phyloP scores from a whole-genome alignment of 306 rosid genomes.

The Fragaria iinumae region DNA sequence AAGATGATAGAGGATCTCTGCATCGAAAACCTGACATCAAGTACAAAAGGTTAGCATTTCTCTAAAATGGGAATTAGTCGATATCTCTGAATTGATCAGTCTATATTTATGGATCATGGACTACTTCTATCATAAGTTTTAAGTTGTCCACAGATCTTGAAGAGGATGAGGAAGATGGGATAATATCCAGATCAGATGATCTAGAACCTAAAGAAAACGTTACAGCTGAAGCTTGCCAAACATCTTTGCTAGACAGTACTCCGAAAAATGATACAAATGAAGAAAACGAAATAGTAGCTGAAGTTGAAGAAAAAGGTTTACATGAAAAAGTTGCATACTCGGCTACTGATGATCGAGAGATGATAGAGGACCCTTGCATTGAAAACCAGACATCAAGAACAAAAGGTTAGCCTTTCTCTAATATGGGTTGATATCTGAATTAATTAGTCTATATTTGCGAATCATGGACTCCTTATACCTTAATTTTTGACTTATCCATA shows the following conservation, averaged over 20 bases:
- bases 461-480: background rate
- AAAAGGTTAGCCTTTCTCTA: conserved; percentile 21
- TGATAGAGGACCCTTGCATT: conserved; percentile 9
- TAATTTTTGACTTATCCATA: conserved; percentile 16
- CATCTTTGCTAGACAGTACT: conserved; percentile 20
- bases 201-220: conserved; percentile 29
- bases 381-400: conserved; percentile 14
- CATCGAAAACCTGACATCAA: conserved; percentile 13
- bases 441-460: background rate
- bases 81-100: background rate
- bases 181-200: background rate
- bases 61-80: background rate
- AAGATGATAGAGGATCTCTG: conserved; percentile 13
- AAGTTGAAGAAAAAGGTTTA: conserved; percentile 28
- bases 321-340: conserved; percentile 20
- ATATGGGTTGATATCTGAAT: background rate
- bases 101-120: background rate
- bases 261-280: conserved; percentile 28
- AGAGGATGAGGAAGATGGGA: background rate
- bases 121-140: background rate
- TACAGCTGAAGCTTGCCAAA: conserved; percentile 35
- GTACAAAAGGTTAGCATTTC: conserved; percentile 22
- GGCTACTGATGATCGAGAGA: conserved; percentile 26
- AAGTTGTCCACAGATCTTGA: background rate
- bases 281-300: conserved; percentile 27